Conservation (phyloP, 75 land plant species). For the Pseudotsuga menziesii region DNA sequence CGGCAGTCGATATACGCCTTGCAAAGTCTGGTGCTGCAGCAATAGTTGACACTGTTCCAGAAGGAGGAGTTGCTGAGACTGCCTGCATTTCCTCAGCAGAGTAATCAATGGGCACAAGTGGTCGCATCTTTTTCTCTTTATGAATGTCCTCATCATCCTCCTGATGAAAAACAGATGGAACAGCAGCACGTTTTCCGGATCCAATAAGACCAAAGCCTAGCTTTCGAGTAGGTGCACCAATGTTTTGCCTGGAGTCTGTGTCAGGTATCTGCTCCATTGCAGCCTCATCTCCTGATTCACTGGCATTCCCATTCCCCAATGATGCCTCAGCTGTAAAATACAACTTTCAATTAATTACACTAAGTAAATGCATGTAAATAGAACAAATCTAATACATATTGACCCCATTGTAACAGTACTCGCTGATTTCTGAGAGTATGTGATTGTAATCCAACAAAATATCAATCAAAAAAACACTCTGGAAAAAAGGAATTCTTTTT, state of each 20-base stretch:
- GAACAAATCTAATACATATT: no score
- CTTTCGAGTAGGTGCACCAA: constrained; percentile 51
- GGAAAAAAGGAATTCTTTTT: no score
- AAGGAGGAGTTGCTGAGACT: constrained; percentile 37
- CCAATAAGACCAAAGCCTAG: constrained; percentile 95
- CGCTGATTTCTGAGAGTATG: no score
- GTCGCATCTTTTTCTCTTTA: constrained; percentile 80
- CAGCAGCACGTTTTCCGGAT: constrained; percentile 84
- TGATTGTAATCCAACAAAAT: no score
- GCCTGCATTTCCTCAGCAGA: constrained; percentile 94
- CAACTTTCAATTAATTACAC: not conserved
- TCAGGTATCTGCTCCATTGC: constrained; percentile 12
- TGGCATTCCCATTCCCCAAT: constrained; percentile 33
- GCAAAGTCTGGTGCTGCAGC: constrained; percentile 88
- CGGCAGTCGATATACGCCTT: constrained; percentile 53
- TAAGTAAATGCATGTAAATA: not conserved
- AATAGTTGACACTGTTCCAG: constrained; percentile 44
- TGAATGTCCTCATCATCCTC: constrained; percentile 93
- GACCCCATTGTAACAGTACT: no score
- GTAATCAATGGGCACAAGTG: constrained; percentile 94
- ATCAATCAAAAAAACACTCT: no score
- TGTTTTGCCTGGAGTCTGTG: constrained; percentile 42
- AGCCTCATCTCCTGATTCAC: constrained; percentile 23
- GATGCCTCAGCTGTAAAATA: constrained; percentile 28
- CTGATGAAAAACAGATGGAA: constrained; percentile 83